Conservation (phyloP, 2,329 filamentous ascomycete species). For the Cordyceps fumosorosea region DNA sequence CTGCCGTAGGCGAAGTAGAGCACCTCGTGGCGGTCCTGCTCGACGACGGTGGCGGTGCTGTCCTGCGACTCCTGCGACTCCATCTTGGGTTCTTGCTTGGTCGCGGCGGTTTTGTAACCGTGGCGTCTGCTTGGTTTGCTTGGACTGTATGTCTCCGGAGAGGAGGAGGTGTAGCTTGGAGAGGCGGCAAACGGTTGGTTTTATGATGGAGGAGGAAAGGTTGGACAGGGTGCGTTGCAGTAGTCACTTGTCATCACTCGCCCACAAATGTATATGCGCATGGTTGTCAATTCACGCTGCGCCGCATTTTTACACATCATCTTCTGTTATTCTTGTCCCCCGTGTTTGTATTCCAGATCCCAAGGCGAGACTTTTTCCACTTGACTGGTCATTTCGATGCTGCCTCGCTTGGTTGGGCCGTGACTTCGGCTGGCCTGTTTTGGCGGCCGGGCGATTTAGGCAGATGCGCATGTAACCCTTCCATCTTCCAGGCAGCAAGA, state of each 20-base stretch:
- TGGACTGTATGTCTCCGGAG: background rate
- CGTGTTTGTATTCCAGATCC: background rate
- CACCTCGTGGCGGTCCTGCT: constrained; percentile 28
- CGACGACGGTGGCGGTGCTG: constrained; percentile 29
- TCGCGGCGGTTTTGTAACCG: background rate
- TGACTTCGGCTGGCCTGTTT: background rate
- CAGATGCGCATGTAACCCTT: background rate
- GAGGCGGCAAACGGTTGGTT: background rate
- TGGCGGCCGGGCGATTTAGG: background rate
- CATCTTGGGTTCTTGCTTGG: background rate
- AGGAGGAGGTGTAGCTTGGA: background rate
- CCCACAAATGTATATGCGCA: constrained; percentile 1
- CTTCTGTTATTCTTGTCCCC: background rate
- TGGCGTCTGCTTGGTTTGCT: background rate
- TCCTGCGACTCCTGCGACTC: constrained; percentile 27
- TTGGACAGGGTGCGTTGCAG: no score
- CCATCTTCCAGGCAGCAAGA: background rate
- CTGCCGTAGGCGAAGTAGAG: constrained; percentile 67
- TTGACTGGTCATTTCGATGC: background rate
- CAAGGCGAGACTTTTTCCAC: background rate
- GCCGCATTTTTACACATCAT: background rate
- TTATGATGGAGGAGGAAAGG: background rate
- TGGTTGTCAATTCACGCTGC: background rate
- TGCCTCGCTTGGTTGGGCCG: background rate
- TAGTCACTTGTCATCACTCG: background rate